Evolutionary conservation across 2,329 filamentous ascomycete species (phyloP).

Genomic region (Diaporthe batatas): DNA sequence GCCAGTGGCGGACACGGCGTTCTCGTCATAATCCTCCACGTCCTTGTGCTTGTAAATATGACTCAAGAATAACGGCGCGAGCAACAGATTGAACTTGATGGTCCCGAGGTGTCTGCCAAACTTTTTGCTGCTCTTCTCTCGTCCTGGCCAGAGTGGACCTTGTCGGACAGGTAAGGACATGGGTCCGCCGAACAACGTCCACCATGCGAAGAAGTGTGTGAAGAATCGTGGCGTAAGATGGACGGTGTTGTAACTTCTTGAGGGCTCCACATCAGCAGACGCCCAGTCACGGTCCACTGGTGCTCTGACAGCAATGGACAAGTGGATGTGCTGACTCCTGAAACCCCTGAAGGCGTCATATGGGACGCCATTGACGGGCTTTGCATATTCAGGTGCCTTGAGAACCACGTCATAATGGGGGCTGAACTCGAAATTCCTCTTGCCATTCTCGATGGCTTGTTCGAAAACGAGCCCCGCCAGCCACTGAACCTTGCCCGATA

Average conservation of each 20-base stretch:
- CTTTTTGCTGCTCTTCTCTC: conserved; percentile 98
- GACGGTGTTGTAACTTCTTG: conserved; percentile 94
- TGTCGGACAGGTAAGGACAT: conserved; percentile 96
- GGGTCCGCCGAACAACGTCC: conserved; percentile 94
- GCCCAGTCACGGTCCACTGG: conserved; percentile 91
- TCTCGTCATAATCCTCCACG: conserved; percentile 83
- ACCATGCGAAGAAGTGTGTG: conserved; percentile 98
- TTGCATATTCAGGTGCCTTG: conserved; percentile 82
- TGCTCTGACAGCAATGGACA: conserved; percentile 91
- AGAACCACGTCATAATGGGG: conserved; percentile 93
- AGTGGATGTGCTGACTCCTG: conserved; percentile 94
- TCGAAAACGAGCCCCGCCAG: conserved; percentile 93
- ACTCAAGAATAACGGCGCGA: conserved; percentile 93
- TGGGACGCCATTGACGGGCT: conserved; percentile 63
- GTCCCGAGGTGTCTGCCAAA: conserved; percentile 98
- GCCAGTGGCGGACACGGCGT: conserved; percentile 89
- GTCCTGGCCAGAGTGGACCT: conserved; percentile 88
- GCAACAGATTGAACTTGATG: conserved; percentile 94
- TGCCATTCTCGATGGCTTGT: conserved; percentile 78
- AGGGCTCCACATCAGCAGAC: conserved; percentile 78
- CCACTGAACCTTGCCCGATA: conserved; percentile 96
- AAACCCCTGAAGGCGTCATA: conserved; percentile 99
- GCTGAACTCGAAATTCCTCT: conserved; percentile 87
- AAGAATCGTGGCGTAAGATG: conserved; percentile 97
- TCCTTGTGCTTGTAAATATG: conserved; percentile 99